These are phyloP conservation scores for apple (Malus domestica) DNA, from an alignment of 306 rosid species.

Conservation along the genomic window DNA sequence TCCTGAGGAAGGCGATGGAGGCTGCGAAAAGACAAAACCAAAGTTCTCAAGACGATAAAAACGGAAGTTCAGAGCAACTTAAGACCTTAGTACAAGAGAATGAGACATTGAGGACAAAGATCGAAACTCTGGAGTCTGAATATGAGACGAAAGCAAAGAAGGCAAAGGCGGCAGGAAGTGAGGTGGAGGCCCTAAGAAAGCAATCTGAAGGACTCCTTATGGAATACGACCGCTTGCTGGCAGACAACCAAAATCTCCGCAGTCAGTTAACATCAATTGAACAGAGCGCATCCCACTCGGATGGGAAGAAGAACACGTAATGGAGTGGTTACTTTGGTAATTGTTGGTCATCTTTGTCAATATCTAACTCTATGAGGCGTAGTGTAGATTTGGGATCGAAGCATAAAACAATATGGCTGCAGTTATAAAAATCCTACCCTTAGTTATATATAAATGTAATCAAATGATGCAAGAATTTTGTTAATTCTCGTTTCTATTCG, in stretches of 20 bases:
- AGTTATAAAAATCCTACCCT: neutral
- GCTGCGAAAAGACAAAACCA: constrained; percentile 84
- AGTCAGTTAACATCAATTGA: constrained; percentile 65
- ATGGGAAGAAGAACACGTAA: constrained; percentile 43
- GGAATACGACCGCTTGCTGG: constrained; percentile 80
- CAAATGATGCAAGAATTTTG: neutral
- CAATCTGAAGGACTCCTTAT: constrained; percentile 79
- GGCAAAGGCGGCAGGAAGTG: constrained; percentile 46
- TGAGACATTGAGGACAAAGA: constrained; percentile 33
- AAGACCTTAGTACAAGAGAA: constrained; percentile 58
- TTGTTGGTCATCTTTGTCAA: constrained; percentile 4
- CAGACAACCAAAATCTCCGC: constrained; percentile 71
- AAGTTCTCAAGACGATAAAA: constrained; percentile 57
- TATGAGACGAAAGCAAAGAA: constrained; percentile 40
- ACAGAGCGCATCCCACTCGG: constrained; percentile 35
- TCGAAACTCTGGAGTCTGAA: constrained; percentile 61
- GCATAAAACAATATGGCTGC: neutral
- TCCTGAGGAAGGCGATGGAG: constrained; percentile 85
- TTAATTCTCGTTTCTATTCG: neutral
- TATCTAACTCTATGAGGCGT: constrained; percentile 5
- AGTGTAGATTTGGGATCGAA: neutral
- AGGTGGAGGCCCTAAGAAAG: constrained; percentile 75
- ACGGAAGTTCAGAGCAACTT: constrained; percentile 35
- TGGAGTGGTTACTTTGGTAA: constrained; percentile 4
- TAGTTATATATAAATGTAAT: neutral